phyloP scores from a whole-genome alignment of 768 basidiomycete genomes.

The Boletus eberwhitei region DNA sequence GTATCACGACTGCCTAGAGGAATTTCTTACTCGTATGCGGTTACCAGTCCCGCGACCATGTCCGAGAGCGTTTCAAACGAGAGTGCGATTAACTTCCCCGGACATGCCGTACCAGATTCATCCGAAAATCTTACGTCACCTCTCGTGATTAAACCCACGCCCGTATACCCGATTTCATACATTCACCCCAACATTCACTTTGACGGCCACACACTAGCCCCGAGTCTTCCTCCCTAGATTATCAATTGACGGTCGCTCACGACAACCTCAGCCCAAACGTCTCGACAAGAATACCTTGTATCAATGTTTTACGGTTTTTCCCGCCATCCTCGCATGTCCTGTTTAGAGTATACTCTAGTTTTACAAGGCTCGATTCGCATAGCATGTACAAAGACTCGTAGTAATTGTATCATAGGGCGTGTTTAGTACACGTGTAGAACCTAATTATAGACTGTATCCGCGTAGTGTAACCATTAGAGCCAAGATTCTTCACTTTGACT shows the following conservation, averaged over 20 bases:
- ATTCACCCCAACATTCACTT: conserved; percentile 12
- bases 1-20: conserved; percentile 9
- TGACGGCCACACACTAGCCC: conserved; percentile 1
- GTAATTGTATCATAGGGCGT: background rate
- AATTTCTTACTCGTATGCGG: conserved; percentile 2
- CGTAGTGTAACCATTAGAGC: background rate
- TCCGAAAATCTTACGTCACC: conserved; percentile 14
- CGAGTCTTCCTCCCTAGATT: conserved; percentile 2
- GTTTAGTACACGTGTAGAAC: conserved; percentile 4
- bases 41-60: conserved; percentile 2
- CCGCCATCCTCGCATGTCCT: conserved; percentile 4
- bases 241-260: background rate
- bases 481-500: background rate
- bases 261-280: background rate
- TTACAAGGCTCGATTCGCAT: background rate
- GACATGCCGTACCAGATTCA: conserved; percentile 3
- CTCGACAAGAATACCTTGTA: background rate
- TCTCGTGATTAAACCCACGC: conserved; percentile 27
- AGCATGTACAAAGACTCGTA: background rate
- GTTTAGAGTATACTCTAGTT: conserved; percentile 16
- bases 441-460: background rate
- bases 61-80: conserved; percentile 5
- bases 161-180: conserved; percentile 28
- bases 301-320: conserved; percentile 9
- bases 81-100: background rate